Evolutionary conservation across 73 alveolate genomes (phyloP).

Genomic region (Tetrahymena elliotti): DNA sequence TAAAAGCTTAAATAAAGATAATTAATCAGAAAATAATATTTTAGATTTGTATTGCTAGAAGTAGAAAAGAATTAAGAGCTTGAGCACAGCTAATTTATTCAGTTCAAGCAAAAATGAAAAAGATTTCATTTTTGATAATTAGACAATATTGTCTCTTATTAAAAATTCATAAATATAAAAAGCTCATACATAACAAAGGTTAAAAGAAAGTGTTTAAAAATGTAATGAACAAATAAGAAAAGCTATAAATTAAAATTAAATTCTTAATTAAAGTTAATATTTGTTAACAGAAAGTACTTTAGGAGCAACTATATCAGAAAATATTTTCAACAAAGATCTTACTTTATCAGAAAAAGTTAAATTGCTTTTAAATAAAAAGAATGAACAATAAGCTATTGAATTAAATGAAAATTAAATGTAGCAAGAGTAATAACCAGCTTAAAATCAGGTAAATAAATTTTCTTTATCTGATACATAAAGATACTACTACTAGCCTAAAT

Average conservation of each 20-base stretch:
- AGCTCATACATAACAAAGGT: not conserved
- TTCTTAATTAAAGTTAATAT: not conserved
- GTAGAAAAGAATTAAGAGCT: not conserved
- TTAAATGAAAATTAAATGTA: not conserved
- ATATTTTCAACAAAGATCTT: not conserved
- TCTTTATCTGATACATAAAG: not conserved
- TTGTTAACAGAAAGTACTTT: not conserved
- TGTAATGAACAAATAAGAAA: not conserved
- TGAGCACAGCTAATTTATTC: not conserved
- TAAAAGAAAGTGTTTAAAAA: not conserved
- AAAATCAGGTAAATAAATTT: not conserved
- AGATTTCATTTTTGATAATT: not conserved
- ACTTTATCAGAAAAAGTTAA: not conserved
- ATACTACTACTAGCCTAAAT: not conserved
- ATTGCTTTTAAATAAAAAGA: not conserved
- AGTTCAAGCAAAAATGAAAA: not conserved
- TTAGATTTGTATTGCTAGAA: not conserved
- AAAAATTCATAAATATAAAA: not conserved
- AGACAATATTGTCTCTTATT: not conserved
- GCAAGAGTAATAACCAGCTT: not conserved
- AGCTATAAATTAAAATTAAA: not conserved
- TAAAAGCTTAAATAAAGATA: not conserved
- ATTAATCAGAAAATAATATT: not conserved
- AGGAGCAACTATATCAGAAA: not conserved
- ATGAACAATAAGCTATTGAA: not conserved